phyloP scores from a whole-genome alignment of 257 asterid species.

The Dorcoceras hygrometricum region DNA sequence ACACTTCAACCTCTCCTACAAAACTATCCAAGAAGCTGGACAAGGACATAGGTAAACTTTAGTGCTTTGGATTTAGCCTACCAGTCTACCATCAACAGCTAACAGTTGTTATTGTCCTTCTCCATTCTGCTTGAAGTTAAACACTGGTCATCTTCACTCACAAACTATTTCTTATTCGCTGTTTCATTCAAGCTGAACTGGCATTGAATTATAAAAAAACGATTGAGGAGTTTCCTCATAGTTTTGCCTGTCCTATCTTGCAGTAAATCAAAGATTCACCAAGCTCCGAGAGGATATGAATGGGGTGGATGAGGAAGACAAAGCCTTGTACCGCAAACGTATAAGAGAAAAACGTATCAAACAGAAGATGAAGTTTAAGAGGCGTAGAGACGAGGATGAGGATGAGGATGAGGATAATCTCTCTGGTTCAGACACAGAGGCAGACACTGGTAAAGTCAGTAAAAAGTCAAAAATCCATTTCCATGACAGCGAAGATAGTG shows the following conservation, averaged over 20 bases:
- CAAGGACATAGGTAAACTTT: constrained; percentile 61
- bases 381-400: constrained; percentile 43
- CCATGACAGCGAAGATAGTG: constrained; percentile 49
- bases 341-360: constrained; percentile 68
- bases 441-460: constrained; percentile 17
- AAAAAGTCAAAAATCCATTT: constrained; percentile 60
- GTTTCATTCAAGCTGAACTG: background rate
- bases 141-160: background rate
- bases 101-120: background rate
- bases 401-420: constrained; percentile 35
- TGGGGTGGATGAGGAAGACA: constrained; percentile 75
- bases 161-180: too few relatives aligned
- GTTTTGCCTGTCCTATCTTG: constrained; percentile 19
- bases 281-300: constrained; percentile 61
- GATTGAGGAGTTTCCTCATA: constrained; percentile 1
- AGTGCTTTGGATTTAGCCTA: background rate
- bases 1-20: constrained; percentile 83
- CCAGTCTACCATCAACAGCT: background rate
- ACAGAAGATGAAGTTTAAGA: constrained; percentile 70
- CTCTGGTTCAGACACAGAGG: constrained; percentile 44
- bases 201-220: constrained; percentile 2
- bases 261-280: constrained; percentile 66
- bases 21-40: constrained; percentile 53
- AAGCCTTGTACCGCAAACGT: constrained; percentile 61
- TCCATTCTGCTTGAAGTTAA: background rate